Evolutionary conservation across 208 protist species (phyloP), one percentile per base, ranked within the genome.

Genomic region (Wallacemonas sp.): DNA sequence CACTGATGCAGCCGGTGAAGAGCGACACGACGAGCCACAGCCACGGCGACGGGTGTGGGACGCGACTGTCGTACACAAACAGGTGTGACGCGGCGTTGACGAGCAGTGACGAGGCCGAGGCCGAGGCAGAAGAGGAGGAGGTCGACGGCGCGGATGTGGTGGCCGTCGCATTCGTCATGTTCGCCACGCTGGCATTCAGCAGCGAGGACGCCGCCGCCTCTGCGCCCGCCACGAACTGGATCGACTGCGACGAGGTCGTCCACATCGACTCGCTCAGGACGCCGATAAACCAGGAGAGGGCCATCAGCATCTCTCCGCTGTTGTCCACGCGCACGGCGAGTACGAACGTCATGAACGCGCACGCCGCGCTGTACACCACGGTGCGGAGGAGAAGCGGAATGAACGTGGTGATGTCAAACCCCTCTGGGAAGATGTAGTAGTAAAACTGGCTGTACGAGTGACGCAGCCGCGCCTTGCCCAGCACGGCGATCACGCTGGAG

Each of bases 1-100:
- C 89, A 36, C 85, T 86, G 73, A 92, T 82, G 47, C 78, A 64
- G 17, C 89, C 89, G 12, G 85, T 88, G 41, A 82, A 54, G 21
- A 95, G 76, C 2, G 83, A 85, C 23, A 91, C 89, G 12, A 70
- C 68, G 23, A 95, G 72, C 86, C 89, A 95, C 61, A 92, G 63
- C 78, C 80, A 85, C 24, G 44, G 39, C 1, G 72, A 68, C 0
- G 44, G 38, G 29, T 34, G n/a, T 16, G 66, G 66, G 8, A 58
- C 44, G 38, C 62, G 47, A n/a, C 33, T 39, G 47, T 65, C 60
- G 60, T 65, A 65, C 21, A 65, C 43, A 27, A 65, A 39, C 43
- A 65, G n/a, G n/a, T 44, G 27, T 16, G 60, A 65, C 2, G 60
- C 60, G n/a, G 39, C 38, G 21, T 49, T 44, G 14, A 14, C 41